These are phyloP conservation scores for Symbiodinium natans DNA, from an alignment of 73 alveolate species.

Conservation along the genomic window DNA sequence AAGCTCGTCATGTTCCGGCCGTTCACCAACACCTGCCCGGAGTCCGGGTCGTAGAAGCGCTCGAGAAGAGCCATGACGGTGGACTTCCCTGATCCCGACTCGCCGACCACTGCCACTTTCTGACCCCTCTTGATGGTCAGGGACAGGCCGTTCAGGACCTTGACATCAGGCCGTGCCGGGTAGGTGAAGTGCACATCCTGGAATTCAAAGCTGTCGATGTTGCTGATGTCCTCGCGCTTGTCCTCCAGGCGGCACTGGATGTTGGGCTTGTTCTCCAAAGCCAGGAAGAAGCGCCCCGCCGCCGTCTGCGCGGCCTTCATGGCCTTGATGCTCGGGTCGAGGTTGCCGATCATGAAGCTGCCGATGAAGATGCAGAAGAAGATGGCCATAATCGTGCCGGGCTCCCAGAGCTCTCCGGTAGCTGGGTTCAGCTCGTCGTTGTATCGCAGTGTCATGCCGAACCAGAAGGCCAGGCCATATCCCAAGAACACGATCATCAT, in stretches of 20 bases:
- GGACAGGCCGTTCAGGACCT: not conserved
- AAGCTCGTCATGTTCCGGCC: slow-evolving; percentile 64
- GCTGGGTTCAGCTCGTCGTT: slow-evolving; percentile 49
- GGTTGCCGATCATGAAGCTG: slow-evolving; percentile 1
- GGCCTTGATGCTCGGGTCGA: not conserved
- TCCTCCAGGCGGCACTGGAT: not conserved
- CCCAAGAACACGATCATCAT: slow-evolving; percentile 71
- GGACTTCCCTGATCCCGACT: slow-evolving; percentile 94
- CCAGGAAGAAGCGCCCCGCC: slow-evolving; percentile 63
- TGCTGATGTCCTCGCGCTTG: not conserved
- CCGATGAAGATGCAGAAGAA: slow-evolving; percentile 21
- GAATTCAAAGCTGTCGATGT: not conserved
- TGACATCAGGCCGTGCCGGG: slow-evolving; percentile 2
- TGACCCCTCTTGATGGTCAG: slow-evolving; percentile 50
- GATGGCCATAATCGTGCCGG: not conserved
- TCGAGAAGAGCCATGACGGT: slow-evolving; percentile 94
- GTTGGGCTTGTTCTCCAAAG: not conserved
- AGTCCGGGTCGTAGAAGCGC: slow-evolving; percentile 90
- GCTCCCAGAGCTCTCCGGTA: slow-evolving; percentile 46
- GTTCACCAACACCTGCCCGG: slow-evolving; percentile 44
- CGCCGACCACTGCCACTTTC: slow-evolving; percentile 95
- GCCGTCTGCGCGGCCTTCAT: slow-evolving; percentile 50
- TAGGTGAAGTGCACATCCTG: slow-evolving; percentile 5
- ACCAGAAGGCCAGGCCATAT: slow-evolving; percentile 78
- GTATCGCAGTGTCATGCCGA: slow-evolving; percentile 52